Evolutionary conservation across 2,329 filamentous ascomycete species (phyloP).

Genomic region (Microdochium bolleyi): DNA sequence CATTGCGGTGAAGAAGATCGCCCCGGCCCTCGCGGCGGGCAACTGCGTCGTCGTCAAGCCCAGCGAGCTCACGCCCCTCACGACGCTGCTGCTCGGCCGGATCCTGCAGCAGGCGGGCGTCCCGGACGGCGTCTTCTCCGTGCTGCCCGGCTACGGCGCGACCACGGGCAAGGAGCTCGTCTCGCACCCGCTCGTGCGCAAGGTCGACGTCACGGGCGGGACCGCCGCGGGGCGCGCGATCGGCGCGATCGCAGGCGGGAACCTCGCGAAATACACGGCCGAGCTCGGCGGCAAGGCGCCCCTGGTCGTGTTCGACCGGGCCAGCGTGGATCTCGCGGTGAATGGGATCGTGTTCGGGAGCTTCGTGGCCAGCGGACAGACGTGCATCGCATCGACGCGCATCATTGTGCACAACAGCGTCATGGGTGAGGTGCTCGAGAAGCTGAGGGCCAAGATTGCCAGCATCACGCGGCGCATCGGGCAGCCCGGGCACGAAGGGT

Average conservation of each 20-base stretch:
- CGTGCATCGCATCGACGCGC: slow-evolving; percentile 62
- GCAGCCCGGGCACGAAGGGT: slow-evolving; percentile 43
- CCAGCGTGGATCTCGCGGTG: slow-evolving; percentile 57
- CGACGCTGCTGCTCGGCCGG: slow-evolving; percentile 48
- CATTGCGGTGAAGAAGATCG: slow-evolving; percentile 52
- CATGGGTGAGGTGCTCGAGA: slow-evolving; percentile 54
- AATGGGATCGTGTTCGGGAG: slow-evolving; percentile 59
- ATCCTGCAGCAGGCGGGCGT: slow-evolving; percentile 61
- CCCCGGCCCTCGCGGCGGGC: slow-evolving; percentile 50
- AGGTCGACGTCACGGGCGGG: slow-evolving; percentile 71
- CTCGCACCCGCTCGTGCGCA: slow-evolving; percentile 44
- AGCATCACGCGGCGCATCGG: slow-evolving; percentile 47
- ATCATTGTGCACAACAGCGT: slow-evolving; percentile 66
- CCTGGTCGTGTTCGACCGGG: slow-evolving; percentile 58
- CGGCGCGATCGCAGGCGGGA: slow-evolving; percentile 56
- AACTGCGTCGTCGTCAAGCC: slow-evolving; percentile 55
- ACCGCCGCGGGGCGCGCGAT: slow-evolving; percentile 62
- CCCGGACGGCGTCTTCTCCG: slow-evolving; percentile 61
- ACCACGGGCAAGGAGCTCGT: slow-evolving; percentile 46
- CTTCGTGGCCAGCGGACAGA: slow-evolving; percentile 48
- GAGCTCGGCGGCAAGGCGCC: slow-evolving; percentile 68
- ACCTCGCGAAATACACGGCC: slow-evolving; percentile 62
- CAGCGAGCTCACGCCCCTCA: slow-evolving; percentile 54
- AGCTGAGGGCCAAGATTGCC: slow-evolving; percentile 56
- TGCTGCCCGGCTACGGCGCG: slow-evolving; percentile 46